Base-by-base conservation (phyloP, 805 yeast species). In the Naumovozyma castellii region DNA sequence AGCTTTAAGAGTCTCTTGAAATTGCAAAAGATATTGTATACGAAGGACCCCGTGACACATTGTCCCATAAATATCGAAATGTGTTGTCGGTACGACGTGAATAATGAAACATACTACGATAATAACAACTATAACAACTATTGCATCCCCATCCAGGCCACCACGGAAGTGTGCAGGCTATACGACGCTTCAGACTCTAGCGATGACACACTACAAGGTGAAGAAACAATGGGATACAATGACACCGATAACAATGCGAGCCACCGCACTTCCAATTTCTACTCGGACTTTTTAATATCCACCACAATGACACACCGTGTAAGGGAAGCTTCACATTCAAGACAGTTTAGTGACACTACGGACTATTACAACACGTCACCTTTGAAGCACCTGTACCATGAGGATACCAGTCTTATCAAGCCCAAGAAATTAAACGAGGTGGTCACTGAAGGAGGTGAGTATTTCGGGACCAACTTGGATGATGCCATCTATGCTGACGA, bases 91-190 rank as follows among this genome's bases (percentile, higher is more conserved):
- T 60, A 60, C 40, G 55, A 57, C 40, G 62, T 57, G 4, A 54
- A 55, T 35, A 48, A 51, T 32, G 59, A 56, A 37, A 58, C 62
- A 1, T 61, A 52, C 39, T 61, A 61, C 42, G 66, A 61, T 41
- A 61, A 61, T 41, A 61, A 61, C 37, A 55, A 58, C 35, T 54
- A 57, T 40, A 45, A 57, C n/a, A 61, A 61, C 43, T 61, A 56
- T 38, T 49, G 50, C 22, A 41, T 59, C 15, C 34, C 44, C 10
- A 32, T 46, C 6, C 14, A 29, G 10, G 43, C 38, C 4, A 38
- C 27, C 10, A 43, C 47, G 3, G 12, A 18, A 20, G 37, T 32
- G n/a, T 39, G 18, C n/a, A n/a, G n/a, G n/a, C n/a, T n/a, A n/a
- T n/a, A n/a, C n/a, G n/a, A n/a, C n/a, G n/a, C n/a, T n/a, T n/a